Conservation (phyloP, 2,329 filamentous ascomycete genomes). For the Hypoxylon sp. region DNA sequence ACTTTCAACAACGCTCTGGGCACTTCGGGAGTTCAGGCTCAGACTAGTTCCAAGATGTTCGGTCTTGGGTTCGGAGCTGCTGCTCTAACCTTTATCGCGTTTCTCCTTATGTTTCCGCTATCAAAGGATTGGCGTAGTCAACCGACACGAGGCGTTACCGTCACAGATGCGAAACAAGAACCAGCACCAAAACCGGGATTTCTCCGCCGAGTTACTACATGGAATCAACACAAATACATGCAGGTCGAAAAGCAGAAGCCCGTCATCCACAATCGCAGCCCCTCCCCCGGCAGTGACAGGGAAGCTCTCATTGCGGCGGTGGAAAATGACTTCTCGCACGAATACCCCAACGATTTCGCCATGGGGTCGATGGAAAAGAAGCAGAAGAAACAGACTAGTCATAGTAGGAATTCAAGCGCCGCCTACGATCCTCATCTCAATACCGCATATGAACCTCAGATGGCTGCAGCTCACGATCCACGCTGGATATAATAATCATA, state of each 20-base stretch:
- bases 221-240: slow-evolving; percentile 53
- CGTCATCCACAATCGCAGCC: slow-evolving; percentile 12
- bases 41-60: slow-evolving; percentile 45
- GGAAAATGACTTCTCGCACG: slow-evolving; percentile 36
- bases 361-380: slow-evolving; percentile 23
- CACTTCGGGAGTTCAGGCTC: slow-evolving; percentile 48
- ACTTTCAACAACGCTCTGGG: slow-evolving; percentile 51
- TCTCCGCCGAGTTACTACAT: slow-evolving; percentile 48
- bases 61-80: slow-evolving; percentile 51
- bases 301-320: slow-evolving; percentile 26
- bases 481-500: not conserved
- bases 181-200: slow-evolving; percentile 26
- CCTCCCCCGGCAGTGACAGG: slow-evolving; percentile 20
- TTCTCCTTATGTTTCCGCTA: slow-evolving; percentile 9
- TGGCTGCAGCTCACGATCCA: slow-evolving; percentile 9
- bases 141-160: not conserved
- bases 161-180: slow-evolving; percentile 22
- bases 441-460: slow-evolving; percentile 8
- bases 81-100: slow-evolving; percentile 45
- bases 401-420: slow-evolving; percentile 20
- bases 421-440: slow-evolving; percentile 20
- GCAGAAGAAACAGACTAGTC: slow-evolving; percentile 9
- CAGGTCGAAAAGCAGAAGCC: slow-evolving; percentile 52
- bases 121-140: not conserved
- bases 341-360: slow-evolving; percentile 25